Evolutionary conservation across 441 rosid genomes (phyloP).

Genomic region (Euphorbia corollata): DNA sequence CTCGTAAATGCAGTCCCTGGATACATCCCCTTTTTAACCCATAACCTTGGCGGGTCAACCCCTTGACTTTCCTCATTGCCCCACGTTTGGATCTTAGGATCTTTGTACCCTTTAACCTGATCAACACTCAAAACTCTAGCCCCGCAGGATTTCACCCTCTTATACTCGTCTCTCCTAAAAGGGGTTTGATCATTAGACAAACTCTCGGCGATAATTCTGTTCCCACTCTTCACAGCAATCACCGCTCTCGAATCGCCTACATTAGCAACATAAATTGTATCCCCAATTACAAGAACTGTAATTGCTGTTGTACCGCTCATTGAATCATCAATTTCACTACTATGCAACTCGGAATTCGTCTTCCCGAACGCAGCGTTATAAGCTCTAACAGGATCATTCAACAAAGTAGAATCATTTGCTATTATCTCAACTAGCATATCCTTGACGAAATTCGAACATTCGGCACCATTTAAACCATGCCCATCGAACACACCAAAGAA

Average conservation of each 20-base stretch:
- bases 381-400: slow-evolving; percentile 69
- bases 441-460: slow-evolving; percentile 72
- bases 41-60: slow-evolving; percentile 86
- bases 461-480: slow-evolving; percentile 71
- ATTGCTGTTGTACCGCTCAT: slow-evolving; percentile 95
- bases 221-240: slow-evolving; percentile 54
- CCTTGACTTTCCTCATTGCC: slow-evolving; percentile 84
- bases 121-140: slow-evolving; percentile 83
- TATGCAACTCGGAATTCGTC: slow-evolving; percentile 59
- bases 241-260: slow-evolving; percentile 96
- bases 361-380: slow-evolving; percentile 53
- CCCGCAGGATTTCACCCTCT: slow-evolving; percentile 81
- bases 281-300: slow-evolving; percentile 78
- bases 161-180: slow-evolving; percentile 82
- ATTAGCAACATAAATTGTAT: slow-evolving; percentile 71
- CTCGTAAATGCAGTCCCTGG: slow-evolving; percentile 91
- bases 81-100: slow-evolving; percentile 72
- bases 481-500: slow-evolving; percentile 97
- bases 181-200: slow-evolving; percentile 94
- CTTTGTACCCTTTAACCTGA: slow-evolving; percentile 85
- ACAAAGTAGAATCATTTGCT: slow-evolving; percentile 47
- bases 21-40: slow-evolving; percentile 88
- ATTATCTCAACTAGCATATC: slow-evolving; percentile 64
- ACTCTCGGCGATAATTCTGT: slow-evolving; percentile 53
- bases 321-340: slow-evolving; percentile 71